Percentiles rank a stretch among this genome's conserved stretches.
Evolutionary conservation across 1,284 basidiomycete genomes (phyloP).

Genomic region (Tranzscheliella williamsii): DNA sequence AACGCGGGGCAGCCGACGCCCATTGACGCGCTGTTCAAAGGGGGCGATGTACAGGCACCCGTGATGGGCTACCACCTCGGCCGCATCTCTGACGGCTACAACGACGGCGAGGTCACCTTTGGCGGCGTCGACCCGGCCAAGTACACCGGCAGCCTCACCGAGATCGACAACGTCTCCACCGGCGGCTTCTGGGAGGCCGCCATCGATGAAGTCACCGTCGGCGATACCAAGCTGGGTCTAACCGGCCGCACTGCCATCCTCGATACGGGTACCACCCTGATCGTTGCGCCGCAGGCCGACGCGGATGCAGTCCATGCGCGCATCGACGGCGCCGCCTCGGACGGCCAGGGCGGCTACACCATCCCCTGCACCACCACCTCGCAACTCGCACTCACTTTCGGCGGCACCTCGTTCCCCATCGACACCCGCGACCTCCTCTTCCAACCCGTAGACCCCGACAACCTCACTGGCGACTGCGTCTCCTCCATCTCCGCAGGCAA

Average conservation of each 20-base stretch:
- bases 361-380: constrained; percentile 75
- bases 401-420: constrained; percentile 67
- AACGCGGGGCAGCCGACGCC: constrained; percentile 72
- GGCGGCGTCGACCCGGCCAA: constrained; percentile 76
- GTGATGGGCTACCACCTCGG: constrained; percentile 82
- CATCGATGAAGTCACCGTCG: constrained; percentile 68
- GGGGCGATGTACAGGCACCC: constrained; percentile 69
- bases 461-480: constrained; percentile 72
- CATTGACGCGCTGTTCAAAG: constrained; percentile 71
- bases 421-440: constrained; percentile 70
- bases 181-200: constrained; percentile 76
- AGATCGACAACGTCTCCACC: constrained; percentile 56
- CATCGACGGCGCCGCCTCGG: constrained; percentile 68
- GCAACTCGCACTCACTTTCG: constrained; percentile 72
- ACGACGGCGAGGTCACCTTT: constrained; percentile 78
- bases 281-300: constrained; percentile 61
- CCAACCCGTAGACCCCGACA: constrained; percentile 68
- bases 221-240: constrained; percentile 67
- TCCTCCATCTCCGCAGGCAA: constrained; percentile 73
- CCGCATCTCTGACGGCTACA: constrained; percentile 69
- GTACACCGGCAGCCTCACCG: constrained; percentile 49
- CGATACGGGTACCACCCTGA: constrained; percentile 62
- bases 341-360: constrained; percentile 67
- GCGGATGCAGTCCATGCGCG: constrained; percentile 68
- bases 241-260: constrained; percentile 61